Evolutionary conservation across 257 asterid species (phyloP), one percentile per base, ranked within the genome.

Genomic region (Salvia rosmarinus): DNA sequence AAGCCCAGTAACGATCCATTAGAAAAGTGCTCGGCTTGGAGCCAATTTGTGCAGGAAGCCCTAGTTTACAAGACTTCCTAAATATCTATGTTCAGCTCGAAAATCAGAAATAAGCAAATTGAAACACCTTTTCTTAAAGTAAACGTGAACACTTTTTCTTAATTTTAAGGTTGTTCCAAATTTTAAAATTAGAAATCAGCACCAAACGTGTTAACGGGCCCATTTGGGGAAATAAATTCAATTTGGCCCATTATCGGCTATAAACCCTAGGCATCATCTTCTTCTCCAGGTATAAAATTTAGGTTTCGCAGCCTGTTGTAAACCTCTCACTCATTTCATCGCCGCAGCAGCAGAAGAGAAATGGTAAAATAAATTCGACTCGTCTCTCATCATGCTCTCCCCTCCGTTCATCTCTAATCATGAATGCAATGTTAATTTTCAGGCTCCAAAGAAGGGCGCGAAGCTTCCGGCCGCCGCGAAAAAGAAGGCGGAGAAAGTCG

Each of bases 371-470:
- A 9, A 16, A 21, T 39, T 7, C 34, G 28, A 13, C 10, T 23
- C 55, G 37, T 35, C 49, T 16, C 12, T 13, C 16, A 21, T 2
- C 63, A 5, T 5, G 6, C 2, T 4, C 9, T 52, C 0, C 13
- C 1, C 6, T 25, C 3, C 49, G 19, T 40, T 56, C 8, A 40
- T 32, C 13, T 35, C 67, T 74, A 70, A 64, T 64, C 20, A 35
- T 66, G 47, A 30, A 11, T 70, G 32, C 39, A 4, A 11, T 68
- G 59, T n/a, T 49, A 25, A 16, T 63, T 70, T 64, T 43, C 78
- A 79, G 89, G 87, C 87, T 70, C 89, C 89, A 52, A 85, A 85
- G 84, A 85, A 82, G 73, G 89, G 89, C 21, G 87, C 51, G 3
- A 85, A 77, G 79, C 58, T 77, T 28, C 79, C 85, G 39, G 85